A percentile compares a stretch with the other conserved stretches of the same genome.
Conservation (phyloP, 306 rosid genomes). For the Gleditsia sinensis region DNA sequence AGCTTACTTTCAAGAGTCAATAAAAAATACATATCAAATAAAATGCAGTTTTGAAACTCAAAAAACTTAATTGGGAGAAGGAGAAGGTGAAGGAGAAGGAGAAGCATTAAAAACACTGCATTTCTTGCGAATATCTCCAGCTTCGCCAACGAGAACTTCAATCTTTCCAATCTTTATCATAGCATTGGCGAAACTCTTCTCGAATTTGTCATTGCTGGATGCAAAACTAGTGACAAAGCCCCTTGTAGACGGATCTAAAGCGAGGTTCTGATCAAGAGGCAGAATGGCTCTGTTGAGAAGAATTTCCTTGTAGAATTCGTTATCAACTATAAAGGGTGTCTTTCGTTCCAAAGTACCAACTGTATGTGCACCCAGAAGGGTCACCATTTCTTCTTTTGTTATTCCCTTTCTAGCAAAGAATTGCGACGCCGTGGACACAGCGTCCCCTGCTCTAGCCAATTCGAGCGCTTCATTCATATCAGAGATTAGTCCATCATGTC, state of each 20-base stretch:
- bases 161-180: slow-evolving; percentile 37
- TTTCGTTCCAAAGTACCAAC: slow-evolving; percentile 44
- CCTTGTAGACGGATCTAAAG: not conserved
- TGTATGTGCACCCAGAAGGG: not conserved
- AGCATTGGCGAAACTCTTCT: slow-evolving; percentile 31
- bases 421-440: not conserved
- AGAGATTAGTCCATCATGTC: slow-evolving; percentile 18
- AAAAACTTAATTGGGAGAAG: too few species aligned
- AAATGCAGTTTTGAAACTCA: too few species aligned
- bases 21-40: too few species aligned
- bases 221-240: slow-evolving; percentile 35
- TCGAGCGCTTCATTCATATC: not conserved
- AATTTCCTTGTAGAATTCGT: slow-evolving; percentile 41
- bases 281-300: slow-evolving; percentile 33
- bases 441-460: not conserved
- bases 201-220: slow-evolving; percentile 9
- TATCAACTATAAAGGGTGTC: slow-evolving; percentile 46
- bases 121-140: slow-evolving; percentile 39
- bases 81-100: too few species aligned
- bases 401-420: not conserved
- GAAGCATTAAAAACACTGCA: slow-evolving; percentile 43
- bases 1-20: too few species aligned
- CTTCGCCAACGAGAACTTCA: slow-evolving; percentile 34
- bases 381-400: not conserved
- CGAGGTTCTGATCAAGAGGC: slow-evolving; percentile 43